These are phyloP conservation scores for Amaranthus cruentus DNA, from an alignment of 148 eudicot species.

Conservation along the genomic window DNA sequence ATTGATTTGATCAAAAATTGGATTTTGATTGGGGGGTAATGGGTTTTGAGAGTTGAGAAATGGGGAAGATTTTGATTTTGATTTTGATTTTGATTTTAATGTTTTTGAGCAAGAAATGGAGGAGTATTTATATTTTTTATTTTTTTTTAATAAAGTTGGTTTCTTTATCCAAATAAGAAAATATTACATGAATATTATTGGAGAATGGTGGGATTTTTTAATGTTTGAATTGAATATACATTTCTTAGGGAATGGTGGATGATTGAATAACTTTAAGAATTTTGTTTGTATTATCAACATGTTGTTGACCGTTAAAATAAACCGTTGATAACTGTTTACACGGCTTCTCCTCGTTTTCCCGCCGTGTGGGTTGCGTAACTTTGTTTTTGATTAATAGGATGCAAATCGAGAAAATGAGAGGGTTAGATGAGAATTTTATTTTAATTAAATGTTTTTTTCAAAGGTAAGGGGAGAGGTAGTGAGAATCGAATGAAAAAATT, in stretches of 20 bases:
- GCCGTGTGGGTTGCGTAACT: constrained; percentile 4
- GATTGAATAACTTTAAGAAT: background rate
- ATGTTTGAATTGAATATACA: too few relatives aligned
- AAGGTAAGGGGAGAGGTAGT: too few relatives aligned
- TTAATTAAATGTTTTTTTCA: too few relatives aligned
- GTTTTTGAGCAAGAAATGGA: background rate
- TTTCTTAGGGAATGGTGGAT: too few relatives aligned
- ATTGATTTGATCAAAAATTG: background rate
- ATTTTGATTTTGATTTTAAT: background rate
- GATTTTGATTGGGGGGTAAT: background rate
- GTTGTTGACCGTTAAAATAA: constrained; percentile 14
- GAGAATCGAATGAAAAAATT: too few relatives aligned
- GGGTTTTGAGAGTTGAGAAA: background rate
- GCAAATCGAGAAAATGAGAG: too few relatives aligned
- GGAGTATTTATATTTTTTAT: background rate
- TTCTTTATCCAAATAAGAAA: background rate
- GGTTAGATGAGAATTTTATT: too few relatives aligned
- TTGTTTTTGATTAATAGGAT: background rate
- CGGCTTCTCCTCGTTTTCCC: constrained; percentile 19
- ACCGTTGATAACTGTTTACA: background rate
- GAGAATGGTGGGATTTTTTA: too few relatives aligned
- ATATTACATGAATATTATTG: too few relatives aligned
- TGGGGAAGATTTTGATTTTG: too few relatives aligned
- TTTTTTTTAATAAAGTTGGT: background rate
- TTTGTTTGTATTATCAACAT: background rate